A percentile compares a stretch with the other conserved stretches of the same genome.
These are phyloP conservation scores for Vigna reflexopilosa DNA, from an alignment of 306 rosid genomes.

Conservation along the genomic window DNA sequence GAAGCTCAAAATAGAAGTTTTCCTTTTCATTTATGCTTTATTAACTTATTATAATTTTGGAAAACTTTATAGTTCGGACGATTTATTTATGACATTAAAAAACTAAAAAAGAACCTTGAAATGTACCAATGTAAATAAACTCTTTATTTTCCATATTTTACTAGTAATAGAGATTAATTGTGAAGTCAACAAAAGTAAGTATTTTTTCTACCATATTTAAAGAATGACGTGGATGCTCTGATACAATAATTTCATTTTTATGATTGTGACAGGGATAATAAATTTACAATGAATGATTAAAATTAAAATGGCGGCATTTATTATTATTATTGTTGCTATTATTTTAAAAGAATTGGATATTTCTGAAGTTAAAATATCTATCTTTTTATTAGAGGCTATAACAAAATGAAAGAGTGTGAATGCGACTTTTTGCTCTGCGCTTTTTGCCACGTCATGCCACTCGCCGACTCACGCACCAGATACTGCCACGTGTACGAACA, in stretches of 20 bases:
- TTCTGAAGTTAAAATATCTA: conserved; percentile 43
- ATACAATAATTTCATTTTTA: too few relatives aligned
- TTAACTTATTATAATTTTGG: too few relatives aligned
- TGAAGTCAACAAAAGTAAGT: too few relatives aligned
- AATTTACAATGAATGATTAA: background rate
- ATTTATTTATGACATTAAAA: too few relatives aligned
- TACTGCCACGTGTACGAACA: conserved; percentile 25
- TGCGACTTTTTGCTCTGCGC: conserved; percentile 27
- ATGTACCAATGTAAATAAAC: background rate
- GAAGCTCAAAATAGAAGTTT: too few relatives aligned
- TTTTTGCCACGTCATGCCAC: conserved; percentile 55
- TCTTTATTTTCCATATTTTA: background rate
- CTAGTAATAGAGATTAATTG: too few relatives aligned
- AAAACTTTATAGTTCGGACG: too few relatives aligned
- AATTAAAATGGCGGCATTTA: background rate
- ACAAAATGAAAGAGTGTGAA: background rate
- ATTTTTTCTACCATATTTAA: too few relatives aligned
- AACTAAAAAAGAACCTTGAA: background rate
- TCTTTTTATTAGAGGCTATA: too few relatives aligned
- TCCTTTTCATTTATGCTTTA: too few relatives aligned
- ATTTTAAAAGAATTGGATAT: conserved; percentile 6
- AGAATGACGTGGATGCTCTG: too few relatives aligned
- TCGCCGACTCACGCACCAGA: conserved; percentile 37
- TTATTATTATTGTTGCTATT: background rate
- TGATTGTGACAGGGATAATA: background rate